Evolutionary conservation across 805 yeast genomes (phyloP), one percentile per base, ranked within the genome.

Genomic region (Kluyveromyces dobzhanskii): DNA sequence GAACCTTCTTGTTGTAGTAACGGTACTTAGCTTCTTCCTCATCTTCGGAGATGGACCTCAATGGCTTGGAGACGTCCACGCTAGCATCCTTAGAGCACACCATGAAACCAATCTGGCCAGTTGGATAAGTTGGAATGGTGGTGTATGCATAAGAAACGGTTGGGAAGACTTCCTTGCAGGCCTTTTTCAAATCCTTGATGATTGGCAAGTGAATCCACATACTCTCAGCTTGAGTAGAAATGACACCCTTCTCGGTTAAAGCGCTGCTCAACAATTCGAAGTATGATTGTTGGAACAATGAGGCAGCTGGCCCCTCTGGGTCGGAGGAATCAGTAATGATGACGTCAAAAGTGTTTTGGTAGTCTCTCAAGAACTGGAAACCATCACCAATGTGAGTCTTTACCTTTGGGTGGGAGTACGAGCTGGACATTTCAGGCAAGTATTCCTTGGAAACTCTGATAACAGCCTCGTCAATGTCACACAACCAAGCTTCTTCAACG

Each of bases 71-170:
- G 42, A 90, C 82, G 46, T 80, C 69, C 36, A 80, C 78, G 18
- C 62, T 51, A 12, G 74, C 59, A 57, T 84, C 82, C 69, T 87
- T 90, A 46, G 81, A 74, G 64, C 97, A 88, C 44, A 90, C 88
- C 95, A 90, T 85, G 67, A 92, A 85, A n/a, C 97, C 98, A 56
- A 90, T 82, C 62, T 87, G 94, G 48, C 98, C 98, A 14, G 95
- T 80, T 47, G 98, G 95, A 59, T 90, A 90, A 43, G 97, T 88
- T 58, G 98, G 98, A 51, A 88, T 86, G 57, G 92, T 76, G 43
- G 94, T 82, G 69, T 85, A 84, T 25, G 94, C 87, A 61, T 87
- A 88, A 59, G 83, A 92, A 30, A 82, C 97, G 39, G 76, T 83
- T 34, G 96, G 94, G 80, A 90, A 90, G 33, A 90, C 86, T 46